Evolutionary conservation across 108 stramenopile genomes (phyloP).

Genomic region (Skeletonema grethae): DNA sequence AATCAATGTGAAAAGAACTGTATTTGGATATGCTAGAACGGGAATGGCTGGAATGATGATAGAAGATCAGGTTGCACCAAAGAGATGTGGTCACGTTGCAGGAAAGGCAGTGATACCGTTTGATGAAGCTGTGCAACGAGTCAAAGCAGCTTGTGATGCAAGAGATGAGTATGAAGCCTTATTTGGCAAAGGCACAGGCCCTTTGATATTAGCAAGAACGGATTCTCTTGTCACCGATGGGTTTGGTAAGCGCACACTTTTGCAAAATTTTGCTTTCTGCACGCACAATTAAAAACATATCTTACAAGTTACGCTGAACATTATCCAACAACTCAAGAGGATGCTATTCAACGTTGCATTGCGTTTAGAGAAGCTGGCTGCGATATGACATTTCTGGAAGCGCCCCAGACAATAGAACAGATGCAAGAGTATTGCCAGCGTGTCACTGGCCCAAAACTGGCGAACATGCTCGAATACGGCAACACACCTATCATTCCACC

Average conservation of each 20-base stretch:
- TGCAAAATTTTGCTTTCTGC: not conserved
- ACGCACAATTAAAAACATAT: constrained; percentile 1
- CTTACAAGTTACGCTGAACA: not conserved
- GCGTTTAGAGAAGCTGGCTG: constrained; percentile 92
- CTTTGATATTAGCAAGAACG: constrained; percentile 90
- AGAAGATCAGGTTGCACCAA: constrained; percentile 94
- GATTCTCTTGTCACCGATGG: constrained; percentile 91
- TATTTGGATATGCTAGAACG: constrained; percentile 84
- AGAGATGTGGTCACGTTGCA: constrained; percentile 95
- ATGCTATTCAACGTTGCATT: constrained; percentile 89
- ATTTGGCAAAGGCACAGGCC: constrained; percentile 76
- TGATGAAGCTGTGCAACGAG: constrained; percentile 87
- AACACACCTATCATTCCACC: constrained; percentile 92
- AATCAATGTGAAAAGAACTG: constrained; percentile 90
- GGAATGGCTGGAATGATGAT: constrained; percentile 98
- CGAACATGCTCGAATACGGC: constrained; percentile 96
- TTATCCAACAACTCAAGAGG: constrained; percentile 50
- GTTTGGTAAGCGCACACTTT: constrained; percentile 53
- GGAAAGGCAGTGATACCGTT: constrained; percentile 90
- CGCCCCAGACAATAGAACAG: constrained; percentile 82
- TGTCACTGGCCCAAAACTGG: constrained; percentile 92
- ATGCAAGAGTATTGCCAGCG: constrained; percentile 90
- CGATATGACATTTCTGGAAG: constrained; percentile 95
- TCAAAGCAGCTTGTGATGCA: constrained; percentile 94
- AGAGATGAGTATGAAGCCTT: constrained; percentile 84